Conservation (phyloP, 805 yeast genomes). For the Scheffersomyces ergatensis region DNA sequence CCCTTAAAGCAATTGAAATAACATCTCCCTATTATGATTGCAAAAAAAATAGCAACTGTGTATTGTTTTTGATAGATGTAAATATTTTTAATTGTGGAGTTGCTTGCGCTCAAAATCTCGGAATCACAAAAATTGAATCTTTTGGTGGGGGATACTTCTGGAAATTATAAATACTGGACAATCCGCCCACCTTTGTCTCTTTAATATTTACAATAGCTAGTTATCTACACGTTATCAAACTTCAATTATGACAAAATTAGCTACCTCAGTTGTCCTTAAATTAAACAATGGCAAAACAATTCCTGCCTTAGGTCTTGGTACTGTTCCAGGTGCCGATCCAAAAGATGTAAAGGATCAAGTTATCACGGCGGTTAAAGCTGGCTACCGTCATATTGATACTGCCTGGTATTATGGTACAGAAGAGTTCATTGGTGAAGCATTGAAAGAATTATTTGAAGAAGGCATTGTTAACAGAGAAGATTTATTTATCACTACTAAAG, state of each 20-base stretch:
- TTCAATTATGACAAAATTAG: constrained; percentile 10
- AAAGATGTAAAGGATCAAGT: constrained; percentile 31
- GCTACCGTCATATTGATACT: constrained; percentile 50
- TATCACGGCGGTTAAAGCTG: constrained; percentile 39
- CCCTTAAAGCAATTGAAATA: too few relatives aligned
- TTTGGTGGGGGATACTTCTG: too few relatives aligned
- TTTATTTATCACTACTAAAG: constrained; percentile 34
- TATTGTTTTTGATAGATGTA: too few relatives aligned
- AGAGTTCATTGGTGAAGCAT: constrained; percentile 39
- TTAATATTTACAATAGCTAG: too few relatives aligned
- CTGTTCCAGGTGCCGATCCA: constrained; percentile 30
- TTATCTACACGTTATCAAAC: too few relatives aligned
- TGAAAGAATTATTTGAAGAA: constrained; percentile 46
- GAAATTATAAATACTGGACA: too few relatives aligned
- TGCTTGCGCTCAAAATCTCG: too few relatives aligned
- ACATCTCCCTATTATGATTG: too few relatives aligned
- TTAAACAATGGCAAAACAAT: constrained; percentile 58
- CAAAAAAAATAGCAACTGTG: too few relatives aligned
- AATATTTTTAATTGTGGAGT: too few relatives aligned
- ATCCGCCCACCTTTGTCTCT: too few relatives aligned
- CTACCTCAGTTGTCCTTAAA: constrained; percentile 39
- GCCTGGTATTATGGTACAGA: constrained; percentile 52
- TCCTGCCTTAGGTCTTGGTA: constrained; percentile 71
- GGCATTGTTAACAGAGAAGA: constrained; percentile 51
- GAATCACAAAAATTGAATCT: too few relatives aligned